Evolutionary conservation across 2,329 filamentous ascomycete species (phyloP), one percentile per base, ranked within the genome.

Genomic region (Massarina eburnea): DNA sequence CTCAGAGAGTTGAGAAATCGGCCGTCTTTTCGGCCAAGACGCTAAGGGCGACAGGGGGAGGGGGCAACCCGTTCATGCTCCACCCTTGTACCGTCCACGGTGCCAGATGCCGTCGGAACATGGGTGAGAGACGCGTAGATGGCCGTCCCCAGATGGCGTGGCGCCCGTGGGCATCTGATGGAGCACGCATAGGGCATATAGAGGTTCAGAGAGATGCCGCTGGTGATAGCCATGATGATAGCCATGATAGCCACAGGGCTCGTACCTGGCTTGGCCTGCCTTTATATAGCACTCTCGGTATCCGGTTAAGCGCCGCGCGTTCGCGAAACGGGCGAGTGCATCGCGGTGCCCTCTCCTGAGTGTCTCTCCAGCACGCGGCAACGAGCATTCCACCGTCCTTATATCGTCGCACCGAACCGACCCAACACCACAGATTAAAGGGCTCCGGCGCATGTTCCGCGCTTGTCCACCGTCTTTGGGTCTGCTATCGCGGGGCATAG

Each of bases 221-320:
- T 37, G 34, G 34, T 37, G 34, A 37, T 21, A 12, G 18, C 34
- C 20, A n/a, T 18, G 12, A 12, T 8, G 19, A 37, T 19, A 6
- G 24, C 24, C 24, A 7, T 8, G 27, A 14, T n/a, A n/a, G n/a
- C n/a, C n/a, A n/a, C n/a, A n/a, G n/a, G n/a, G n/a, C n/a, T n/a
- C n/a, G n/a, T n/a, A n/a, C n/a, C 45, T 46, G 41, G 48, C 58
- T 59, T 61, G 57, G 59, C 59, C 33, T 39, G 26, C 42, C 58
- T 58, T 61, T 55, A 59, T 61, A 58, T 61, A 59, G 58, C 48
- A 58, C 50, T 10, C 49, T 52, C 51, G 51, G 50, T 50, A 49
- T 53, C 48, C 46, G 39, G 50, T 48, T 61, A 62, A 64, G 62
- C 62, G 62, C 62, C 61, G 52, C 51, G 54, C 48, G 38, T 55